Evolutionary conservation across 208 protist genomes (phyloP).

Genomic region (Wallacemonas collosoma): DNA sequence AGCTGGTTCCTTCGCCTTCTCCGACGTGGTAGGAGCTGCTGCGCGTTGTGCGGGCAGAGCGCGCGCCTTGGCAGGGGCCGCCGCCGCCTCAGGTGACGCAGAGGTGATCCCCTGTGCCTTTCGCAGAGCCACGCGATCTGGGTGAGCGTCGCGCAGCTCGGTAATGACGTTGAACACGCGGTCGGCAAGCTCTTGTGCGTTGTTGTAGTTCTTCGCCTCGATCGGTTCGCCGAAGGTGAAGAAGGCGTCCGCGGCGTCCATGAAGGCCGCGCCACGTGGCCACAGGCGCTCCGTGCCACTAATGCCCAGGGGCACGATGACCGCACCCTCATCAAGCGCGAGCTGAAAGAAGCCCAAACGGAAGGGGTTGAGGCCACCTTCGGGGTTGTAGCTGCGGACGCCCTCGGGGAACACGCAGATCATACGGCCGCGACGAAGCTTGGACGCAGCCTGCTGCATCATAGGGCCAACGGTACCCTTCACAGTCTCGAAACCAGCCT

Average conservation of each 20-base stretch:
- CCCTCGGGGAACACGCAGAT: constrained; percentile 90
- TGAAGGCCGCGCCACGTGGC: constrained; percentile 47
- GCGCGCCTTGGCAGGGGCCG: background rate
- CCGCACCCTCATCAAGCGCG: constrained; percentile 72
- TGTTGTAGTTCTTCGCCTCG: constrained; percentile 59
- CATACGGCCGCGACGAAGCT: constrained; percentile 73
- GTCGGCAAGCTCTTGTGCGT: constrained; percentile 64
- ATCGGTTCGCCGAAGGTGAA: constrained; percentile 78
- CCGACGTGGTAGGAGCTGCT: background rate
- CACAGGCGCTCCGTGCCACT: constrained; percentile 81
- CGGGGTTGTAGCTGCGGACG: constrained; percentile 65
- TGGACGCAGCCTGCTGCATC: constrained; percentile 73
- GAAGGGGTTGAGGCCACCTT: constrained; percentile 69
- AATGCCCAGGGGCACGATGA: constrained; percentile 81
- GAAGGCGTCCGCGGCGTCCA: constrained; percentile 62
- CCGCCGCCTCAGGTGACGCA: background rate
- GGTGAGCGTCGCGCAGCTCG: constrained; percentile 67
- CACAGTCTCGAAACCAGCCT: constrained; percentile 66
- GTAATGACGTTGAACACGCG: constrained; percentile 67
- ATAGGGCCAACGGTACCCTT: constrained; percentile 80
- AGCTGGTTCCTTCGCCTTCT: background rate
- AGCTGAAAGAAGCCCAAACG: constrained; percentile 84
- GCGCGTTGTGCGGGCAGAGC: background rate
- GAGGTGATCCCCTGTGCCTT: constrained; percentile 14
- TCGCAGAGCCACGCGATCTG: constrained; percentile 53